Evolutionary conservation across 257 asterid genomes (phyloP), one percentile per base, ranked within the genome.

Genomic region (Jasminum sambac): DNA sequence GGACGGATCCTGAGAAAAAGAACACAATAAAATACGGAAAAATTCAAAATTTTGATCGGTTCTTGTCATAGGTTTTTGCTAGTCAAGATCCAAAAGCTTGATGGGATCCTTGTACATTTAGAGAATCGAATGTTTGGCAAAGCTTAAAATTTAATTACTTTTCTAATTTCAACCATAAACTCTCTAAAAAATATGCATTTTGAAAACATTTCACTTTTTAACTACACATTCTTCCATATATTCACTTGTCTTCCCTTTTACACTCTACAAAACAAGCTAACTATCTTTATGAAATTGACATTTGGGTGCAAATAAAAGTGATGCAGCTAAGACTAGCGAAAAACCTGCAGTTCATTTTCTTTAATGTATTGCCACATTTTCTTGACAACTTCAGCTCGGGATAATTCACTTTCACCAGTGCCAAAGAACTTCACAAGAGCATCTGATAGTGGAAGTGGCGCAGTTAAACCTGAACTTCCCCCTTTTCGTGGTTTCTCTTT

Each of bases 321-420:
- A 64, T 12, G 34, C n/a, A 21, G n/a, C n/a, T n/a, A n/a, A 37
- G 74, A 60, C 48, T 58, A 67, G 50, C 5, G 64, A 52, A 74
- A 60, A 72, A 78, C 86, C 86, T 82, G 87, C 66, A 82, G 72
- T 36, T 82, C 77, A 40, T 82, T 76, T 69, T 79, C 82, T 73
- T 79, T 82, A 63, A 82, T 82, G 59, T 79, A 82, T 63, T 76
- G 57, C 87, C 87, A 82, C 73, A 82, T 77, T 57, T 76, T 59
- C 82, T 82, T 74, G 70, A 77, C 79, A 30, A 79, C 84, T 6
- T 79, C 77, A 60, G 77, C 74, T 36, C 84, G 82, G 1, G 84
- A 64, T 50, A 82, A 61, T 25, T 70, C 80, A 26, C 13, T 63
- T 66, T 82, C 87, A 43, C 77, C 81, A 13, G 67, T 79, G 26